Base-by-base conservation (phyloP, 176 grass and related monocot species). In the Typha latifolia region DNA sequence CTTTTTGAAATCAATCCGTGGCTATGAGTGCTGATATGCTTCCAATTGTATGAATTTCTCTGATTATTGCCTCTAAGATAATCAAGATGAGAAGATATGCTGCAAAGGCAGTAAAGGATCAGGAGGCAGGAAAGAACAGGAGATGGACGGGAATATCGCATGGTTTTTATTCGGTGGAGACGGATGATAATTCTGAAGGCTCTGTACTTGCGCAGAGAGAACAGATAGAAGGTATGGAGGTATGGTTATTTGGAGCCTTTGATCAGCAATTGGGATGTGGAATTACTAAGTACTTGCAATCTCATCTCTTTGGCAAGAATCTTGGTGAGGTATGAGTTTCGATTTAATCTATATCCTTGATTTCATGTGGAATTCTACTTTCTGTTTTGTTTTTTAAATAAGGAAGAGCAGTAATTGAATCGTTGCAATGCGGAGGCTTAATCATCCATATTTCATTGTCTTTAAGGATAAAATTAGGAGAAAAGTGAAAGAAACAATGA, bases 161-260 rank as follows among this genome's bases (percentile, higher is more conserved):
- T 62, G 74, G 74, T 1, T 77, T 47, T 77, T 68, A 77, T 26
- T 57, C 22, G 19, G 51, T 77, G 4, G 74, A 69, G 31, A 69
- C 49, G 14, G 65, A 61, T 11, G 74, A 57, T 19, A 67, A 67
- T 4, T 68, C 65, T 62, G 65, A 77, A 69, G 74, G 65, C 16
- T 77, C 51, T 49, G 65, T 69, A 19, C 65, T 69, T 15, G 65
- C 52, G 14, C 74, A 62, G 19, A 77, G 61, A 48, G 32, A 61
- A 32, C 65, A 77, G 57, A 77, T 67, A 14, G 74, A 69, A 61
- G 49, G 34, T 59, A 61, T 49, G 13, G 43, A 47, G 52, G 48
- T 67, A 14, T 57, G 52, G 43, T 48, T 77, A n/a, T 77, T 77
- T 62, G 74, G 65, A 68, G 65, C 67, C 61, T 77, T 77, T 50